Evolutionary conservation across 345 rosid genomes (phyloP).

Genomic region (Syzygium oleosum): DNA sequence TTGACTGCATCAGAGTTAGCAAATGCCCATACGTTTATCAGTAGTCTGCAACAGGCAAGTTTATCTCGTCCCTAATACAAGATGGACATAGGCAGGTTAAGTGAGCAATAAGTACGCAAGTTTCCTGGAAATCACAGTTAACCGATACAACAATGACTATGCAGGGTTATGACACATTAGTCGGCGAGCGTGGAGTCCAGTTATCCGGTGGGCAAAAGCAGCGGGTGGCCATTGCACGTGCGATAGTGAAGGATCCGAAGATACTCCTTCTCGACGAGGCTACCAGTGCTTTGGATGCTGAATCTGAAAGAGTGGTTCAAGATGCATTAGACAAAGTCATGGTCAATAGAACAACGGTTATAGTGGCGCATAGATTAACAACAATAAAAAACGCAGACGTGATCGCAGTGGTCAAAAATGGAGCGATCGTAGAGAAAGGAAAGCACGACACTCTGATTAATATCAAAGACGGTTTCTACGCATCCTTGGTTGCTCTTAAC

Average conservation of each 20-base stretch:
- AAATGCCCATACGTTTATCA: slow-evolving; percentile 22
- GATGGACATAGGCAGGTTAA: background rate
- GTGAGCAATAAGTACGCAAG: background rate
- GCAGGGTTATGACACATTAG: slow-evolving; percentile 9
- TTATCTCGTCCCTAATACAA: background rate
- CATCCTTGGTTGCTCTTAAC: slow-evolving; percentile 35
- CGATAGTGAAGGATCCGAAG: slow-evolving; percentile 41
- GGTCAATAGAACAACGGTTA: slow-evolving; percentile 3
- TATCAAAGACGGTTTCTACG: slow-evolving; percentile 28
- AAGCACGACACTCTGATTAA: slow-evolving; percentile 30
- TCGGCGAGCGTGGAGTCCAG: slow-evolving; percentile 12
- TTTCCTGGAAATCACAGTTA: background rate
- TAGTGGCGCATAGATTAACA: slow-evolving; percentile 14
- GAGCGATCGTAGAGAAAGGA: slow-evolving; percentile 50
- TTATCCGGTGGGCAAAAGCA: slow-evolving; percentile 13
- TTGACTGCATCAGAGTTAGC: slow-evolving; percentile 23
- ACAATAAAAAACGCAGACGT: slow-evolving; percentile 50
- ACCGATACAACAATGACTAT: background rate
- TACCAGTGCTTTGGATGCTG: slow-evolving; percentile 12
- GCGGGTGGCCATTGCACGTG: slow-evolving; percentile 26
- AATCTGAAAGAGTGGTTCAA: slow-evolving; percentile 9
- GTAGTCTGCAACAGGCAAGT: slow-evolving; percentile 23
- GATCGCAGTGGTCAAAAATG: slow-evolving; percentile 47
- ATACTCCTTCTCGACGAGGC: slow-evolving; percentile 51
- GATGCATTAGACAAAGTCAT: slow-evolving; percentile 8